These are phyloP conservation scores for Quercus tomentella DNA, from an alignment of 331 rosid genomes.

Conservation along the genomic window DNA sequence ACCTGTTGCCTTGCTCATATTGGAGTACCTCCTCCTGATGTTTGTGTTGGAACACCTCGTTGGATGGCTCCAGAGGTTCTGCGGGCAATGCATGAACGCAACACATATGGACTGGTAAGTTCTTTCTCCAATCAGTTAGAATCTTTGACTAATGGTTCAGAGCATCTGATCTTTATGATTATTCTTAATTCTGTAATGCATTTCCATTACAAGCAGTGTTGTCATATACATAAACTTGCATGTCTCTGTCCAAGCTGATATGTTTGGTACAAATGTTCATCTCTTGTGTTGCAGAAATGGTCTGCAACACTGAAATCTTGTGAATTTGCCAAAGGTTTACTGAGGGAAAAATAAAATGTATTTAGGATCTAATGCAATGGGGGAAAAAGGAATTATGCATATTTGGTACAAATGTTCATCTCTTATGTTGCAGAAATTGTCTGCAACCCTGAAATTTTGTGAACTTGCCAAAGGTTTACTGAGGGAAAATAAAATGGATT, in stretches of 20 bases:
- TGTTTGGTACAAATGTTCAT: not conserved
- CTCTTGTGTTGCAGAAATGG: not conserved
- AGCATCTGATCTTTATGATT: not conserved
- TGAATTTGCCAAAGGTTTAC: not conserved
- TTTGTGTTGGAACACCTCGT: constrained; percentile 93
- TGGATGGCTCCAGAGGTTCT: constrained; percentile 99
- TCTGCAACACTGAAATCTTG: not conserved
- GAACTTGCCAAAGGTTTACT: not conserved
- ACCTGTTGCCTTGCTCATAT: constrained; percentile 82
- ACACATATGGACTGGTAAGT: constrained; percentile 77
- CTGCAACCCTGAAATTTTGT: not conserved
- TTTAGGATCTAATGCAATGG: not conserved
- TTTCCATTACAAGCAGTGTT: not conserved
- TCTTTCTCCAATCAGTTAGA: not conserved
- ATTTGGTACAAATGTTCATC: not conserved
- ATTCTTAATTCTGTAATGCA: not conserved
- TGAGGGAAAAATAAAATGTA: not conserved
- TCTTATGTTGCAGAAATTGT: not conserved
- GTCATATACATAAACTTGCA: not conserved
- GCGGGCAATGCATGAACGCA: constrained; percentile 61
- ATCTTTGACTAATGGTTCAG: not conserved
- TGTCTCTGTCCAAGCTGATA: not conserved
- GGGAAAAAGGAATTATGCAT: not conserved
- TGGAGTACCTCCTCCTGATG: constrained; percentile 75
- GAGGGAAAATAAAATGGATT: not conserved